phyloP scores from a whole-genome alignment of 1,139 yeast species.

The Pichia terricola region DNA sequence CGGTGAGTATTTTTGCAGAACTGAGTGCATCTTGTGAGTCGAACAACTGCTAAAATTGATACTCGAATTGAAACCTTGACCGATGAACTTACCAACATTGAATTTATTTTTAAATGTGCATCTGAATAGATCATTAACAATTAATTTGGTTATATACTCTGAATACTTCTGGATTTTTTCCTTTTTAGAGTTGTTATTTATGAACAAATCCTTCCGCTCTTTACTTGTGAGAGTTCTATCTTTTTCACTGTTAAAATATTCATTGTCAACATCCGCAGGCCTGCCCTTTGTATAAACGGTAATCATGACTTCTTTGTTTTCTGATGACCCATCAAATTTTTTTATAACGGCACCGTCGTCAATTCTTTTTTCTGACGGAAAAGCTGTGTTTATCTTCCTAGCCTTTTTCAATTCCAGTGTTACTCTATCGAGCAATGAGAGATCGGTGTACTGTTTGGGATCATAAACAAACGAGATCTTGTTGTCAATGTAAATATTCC shows the following conservation, averaged over 20 bases:
- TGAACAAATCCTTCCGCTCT: constrained; percentile 9
- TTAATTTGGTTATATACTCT: neutral
- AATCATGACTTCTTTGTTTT: constrained; percentile 5
- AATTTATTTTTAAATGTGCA: constrained; percentile 5
- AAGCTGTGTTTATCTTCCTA: neutral
- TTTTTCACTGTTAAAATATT: neutral
- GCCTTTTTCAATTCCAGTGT: neutral
- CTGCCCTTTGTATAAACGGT: constrained; percentile 12
- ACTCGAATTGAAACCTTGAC: constrained; percentile 1
- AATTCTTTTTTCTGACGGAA: neutral
- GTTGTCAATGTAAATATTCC: neutral
- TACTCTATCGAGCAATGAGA: neutral
- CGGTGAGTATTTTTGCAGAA: neutral
- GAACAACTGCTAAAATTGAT: constrained; percentile 4
- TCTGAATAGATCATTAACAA: constrained; percentile 10
- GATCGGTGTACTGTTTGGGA: neutral
- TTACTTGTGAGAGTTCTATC: constrained; percentile 1
- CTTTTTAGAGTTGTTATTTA: constrained; percentile 1
- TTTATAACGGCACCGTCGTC: neutral
- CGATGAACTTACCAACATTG: constrained; percentile 7
- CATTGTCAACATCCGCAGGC: neutral
- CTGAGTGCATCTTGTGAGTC: neutral
- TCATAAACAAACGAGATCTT: neutral
- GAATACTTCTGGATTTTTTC: constrained; percentile 1
- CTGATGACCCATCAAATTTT: neutral